A percentile compares a stretch with the other conserved stretches of the same genome.
These are phyloP conservation scores for Earliella scabrosa DNA, from an alignment of 1,284 basidiomycete species.

Conservation along the genomic window DNA sequence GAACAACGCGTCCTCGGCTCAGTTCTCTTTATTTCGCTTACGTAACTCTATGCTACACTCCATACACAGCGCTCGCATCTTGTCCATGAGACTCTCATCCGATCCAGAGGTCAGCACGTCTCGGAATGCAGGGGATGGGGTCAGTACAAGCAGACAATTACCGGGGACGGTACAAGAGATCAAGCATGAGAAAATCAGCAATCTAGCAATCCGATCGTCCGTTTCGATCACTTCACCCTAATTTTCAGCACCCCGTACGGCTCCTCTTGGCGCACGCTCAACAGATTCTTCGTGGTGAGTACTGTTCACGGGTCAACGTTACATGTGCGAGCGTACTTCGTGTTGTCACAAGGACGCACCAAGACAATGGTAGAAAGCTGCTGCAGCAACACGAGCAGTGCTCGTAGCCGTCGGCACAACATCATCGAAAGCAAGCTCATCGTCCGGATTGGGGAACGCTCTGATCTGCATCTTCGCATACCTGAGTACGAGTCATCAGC, in stretches of 20 bases:
- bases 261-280: conserved; percentile 55
- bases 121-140: not conserved
- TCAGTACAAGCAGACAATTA: not conserved
- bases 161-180: not conserved
- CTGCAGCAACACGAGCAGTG: conserved; percentile 74
- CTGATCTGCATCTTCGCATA: conserved; percentile 78
- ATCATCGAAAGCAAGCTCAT: conserved; percentile 61
- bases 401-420: conserved; percentile 68
- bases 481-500: conserved; percentile 41
- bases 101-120: not conserved
- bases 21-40: conserved; percentile 6
- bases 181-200: not conserved
- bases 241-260: conserved; percentile 56
- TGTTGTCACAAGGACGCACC: conserved; percentile 55
- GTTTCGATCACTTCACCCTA: conserved; percentile 34
- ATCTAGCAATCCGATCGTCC: not conserved
- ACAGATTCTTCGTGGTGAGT: conserved; percentile 65
- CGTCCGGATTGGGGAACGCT: conserved; percentile 51
- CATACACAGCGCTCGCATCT: not conserved
- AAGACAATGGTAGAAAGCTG: conserved; percentile 81
- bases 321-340: not conserved
- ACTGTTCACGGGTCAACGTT: conserved; percentile 41
- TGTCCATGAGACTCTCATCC: not conserved
- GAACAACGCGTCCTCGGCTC: conserved; percentile 1
- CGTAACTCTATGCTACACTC: conserved; percentile 7